Base-by-base conservation (phyloP, 164 flowering plant species). In the Chimonanthus salicifolius region DNA sequence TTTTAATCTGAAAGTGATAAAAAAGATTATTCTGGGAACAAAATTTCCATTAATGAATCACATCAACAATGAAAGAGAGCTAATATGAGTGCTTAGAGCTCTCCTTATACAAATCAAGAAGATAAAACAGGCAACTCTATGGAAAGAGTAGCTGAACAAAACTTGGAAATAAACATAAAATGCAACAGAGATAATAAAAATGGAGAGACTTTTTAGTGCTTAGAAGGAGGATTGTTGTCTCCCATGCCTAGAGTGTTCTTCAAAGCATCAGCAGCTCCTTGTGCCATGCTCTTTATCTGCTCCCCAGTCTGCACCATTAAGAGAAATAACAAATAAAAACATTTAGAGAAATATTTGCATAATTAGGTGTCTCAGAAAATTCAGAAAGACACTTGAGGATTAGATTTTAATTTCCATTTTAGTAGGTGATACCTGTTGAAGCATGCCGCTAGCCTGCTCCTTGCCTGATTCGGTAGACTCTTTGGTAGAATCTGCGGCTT, bases 261-360 rank as follows among this genome's bases (percentile, higher is more conserved):
- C 68, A 62, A 67, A 60, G 67, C 45, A 6, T 72, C 74, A 13
- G 67, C 74, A 3, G 74, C 76, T 49, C 71, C 76, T 51, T 67
- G 71, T 7, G 76, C 76, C 76, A 67, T 74, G 77, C 66, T 69
- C 69, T 60, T 69, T 33, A 49, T 73, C 48, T 75, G 72, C 73
- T 75, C 77, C 44, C 77, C 73, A 62, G 77, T 75, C 77, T 75
- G 62, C 71, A 47, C 13, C 47, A 62, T 47, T 2, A 3, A 10
- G 60, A 7, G 6, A 58, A 58, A 11, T 13, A 11, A 71, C 43
- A 2, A 7, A 45, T 2, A 13, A 5, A 60, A 46, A 13, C 3
- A 6, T 3, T 15, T 6, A 6, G 18, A 18, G 18, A 43, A 4
- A 58, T 6, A 8, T 15, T 16, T 70, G 10, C 16, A 5, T 50